phyloP scores from a whole-genome alignment of 768 basidiomycete genomes.

The Strobilomyces echinocephalus region DNA sequence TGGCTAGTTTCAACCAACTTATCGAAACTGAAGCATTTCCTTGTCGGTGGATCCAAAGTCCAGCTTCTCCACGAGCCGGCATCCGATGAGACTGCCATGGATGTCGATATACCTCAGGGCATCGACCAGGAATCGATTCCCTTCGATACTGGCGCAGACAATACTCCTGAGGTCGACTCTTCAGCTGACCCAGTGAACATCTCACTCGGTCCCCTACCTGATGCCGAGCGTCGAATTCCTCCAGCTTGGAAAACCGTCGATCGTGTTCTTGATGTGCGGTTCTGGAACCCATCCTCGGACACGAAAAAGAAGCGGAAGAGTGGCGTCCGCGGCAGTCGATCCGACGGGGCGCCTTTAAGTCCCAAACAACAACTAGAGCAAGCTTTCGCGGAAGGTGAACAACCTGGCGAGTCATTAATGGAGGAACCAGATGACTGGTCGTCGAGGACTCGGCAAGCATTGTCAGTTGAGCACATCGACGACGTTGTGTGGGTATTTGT shows the following conservation, averaged over 20 bases:
- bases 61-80: slow-evolving; percentile 53
- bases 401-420: slow-evolving; percentile 51
- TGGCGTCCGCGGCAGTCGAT: slow-evolving; percentile 26
- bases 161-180: slow-evolving; percentile 31
- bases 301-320: slow-evolving; percentile 15
- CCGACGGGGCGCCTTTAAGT: slow-evolving; percentile 19
- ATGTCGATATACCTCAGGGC: slow-evolving; percentile 27
- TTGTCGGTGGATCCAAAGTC: slow-evolving; percentile 62
- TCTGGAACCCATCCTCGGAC: slow-evolving; percentile 47
- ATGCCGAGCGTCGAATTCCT: slow-evolving; percentile 75
- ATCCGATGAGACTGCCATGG: slow-evolving; percentile 19
- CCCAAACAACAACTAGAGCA: slow-evolving; percentile 27
- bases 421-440: slow-evolving; percentile 59
- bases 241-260: slow-evolving; percentile 85
- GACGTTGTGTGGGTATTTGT: slow-evolving; percentile 77
- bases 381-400: slow-evolving; percentile 56
- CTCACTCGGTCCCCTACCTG: slow-evolving; percentile 43
- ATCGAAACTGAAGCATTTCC: slow-evolving; percentile 74
- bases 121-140: slow-evolving; percentile 17
- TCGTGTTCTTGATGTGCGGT: slow-evolving; percentile 76
- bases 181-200: slow-evolving; percentile 25
- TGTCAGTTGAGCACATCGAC: slow-evolving; percentile 45
- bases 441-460: slow-evolving; percentile 38
- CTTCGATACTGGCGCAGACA: slow-evolving; percentile 42
- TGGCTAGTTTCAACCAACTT: slow-evolving; percentile 73